Evolutionary conservation across 2,329 filamentous ascomycete species (phyloP), one percentile per base, ranked within the genome.

Genomic region (Cladorrhinum sp.): DNA sequence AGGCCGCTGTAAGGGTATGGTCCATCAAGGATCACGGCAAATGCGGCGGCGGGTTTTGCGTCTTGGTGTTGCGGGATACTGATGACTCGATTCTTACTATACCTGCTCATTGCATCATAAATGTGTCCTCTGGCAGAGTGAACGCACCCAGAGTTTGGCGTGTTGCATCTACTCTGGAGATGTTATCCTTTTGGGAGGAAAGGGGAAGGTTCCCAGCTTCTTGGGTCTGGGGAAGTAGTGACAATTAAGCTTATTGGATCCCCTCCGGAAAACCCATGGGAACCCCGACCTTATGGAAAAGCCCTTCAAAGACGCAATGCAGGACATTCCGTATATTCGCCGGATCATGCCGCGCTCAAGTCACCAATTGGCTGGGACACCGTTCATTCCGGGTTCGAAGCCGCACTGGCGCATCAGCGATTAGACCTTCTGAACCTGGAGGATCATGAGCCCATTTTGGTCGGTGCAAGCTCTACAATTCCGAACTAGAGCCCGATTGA

Each of bases 1-100:
- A 60, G 54, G 8, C 58, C 55, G 36, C 58, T 59, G 24, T 65
- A 62, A 1, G 63, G 66, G 18, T 63, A 59, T 7, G 60, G 64
- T 2, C 63, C 64, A 2, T 14, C 28, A 20, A 59, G 63, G 9
- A 26, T 28, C 9, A 63, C 23, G 14, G 57, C 48, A 28, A 62
- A 65, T 18, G 58, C 60, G 5, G 53, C 24, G 23, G 30, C 33
- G 23, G 33, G 8, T 42, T 20, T 23, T 10, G 33, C 8, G 10
- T 21, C 9, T 16, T 53, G 10, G 28, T 26, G 10, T 18, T 23
- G 14, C 3, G 53, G 42, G 7, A n/a, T n/a, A n/a, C n/a, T n/a
- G n/a, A n/a, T n/a, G n/a, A n/a, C n/a, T n/a, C n/a, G n/a, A 3
- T 8, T 18, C 8, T 46, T 20, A 2, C 10, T 42, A 16, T 8